Percentiles rank a stretch among this genome's conserved stretches.
Conservation (phyloP, 164 flowering plant genomes). For the Nelumbo lutea region DNA sequence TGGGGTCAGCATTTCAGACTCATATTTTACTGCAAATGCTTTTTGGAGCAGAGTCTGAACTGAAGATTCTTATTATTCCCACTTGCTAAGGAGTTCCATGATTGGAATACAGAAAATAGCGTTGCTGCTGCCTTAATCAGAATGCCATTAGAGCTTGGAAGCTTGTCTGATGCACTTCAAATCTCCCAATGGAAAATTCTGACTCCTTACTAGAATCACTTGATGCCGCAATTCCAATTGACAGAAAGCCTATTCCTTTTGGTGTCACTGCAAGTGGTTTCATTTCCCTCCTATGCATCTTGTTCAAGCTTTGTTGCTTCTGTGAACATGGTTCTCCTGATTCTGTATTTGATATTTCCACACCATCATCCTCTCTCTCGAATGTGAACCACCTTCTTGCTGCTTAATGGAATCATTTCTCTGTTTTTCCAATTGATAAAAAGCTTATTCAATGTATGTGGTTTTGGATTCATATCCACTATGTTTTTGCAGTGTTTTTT, state of each 20-base stretch:
- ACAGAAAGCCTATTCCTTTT: slow-evolving; percentile 46
- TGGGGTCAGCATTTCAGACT: slow-evolving; percentile 22
- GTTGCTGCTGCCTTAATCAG: slow-evolving; percentile 12
- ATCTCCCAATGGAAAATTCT: slow-evolving; percentile 11
- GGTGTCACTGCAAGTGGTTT: slow-evolving; percentile 35
- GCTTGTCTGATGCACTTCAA: slow-evolving; percentile 13
- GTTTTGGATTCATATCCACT: not conserved
- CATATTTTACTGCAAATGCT: slow-evolving; percentile 46
- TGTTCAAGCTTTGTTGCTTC: too few relatives aligned
- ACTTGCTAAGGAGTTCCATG: slow-evolving; percentile 11
- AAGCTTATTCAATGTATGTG: too few relatives aligned
- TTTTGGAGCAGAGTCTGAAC: slow-evolving; percentile 19
- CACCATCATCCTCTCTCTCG: too few relatives aligned
- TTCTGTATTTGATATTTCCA: too few relatives aligned
- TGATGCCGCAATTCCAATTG: slow-evolving; percentile 24
- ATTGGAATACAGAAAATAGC: slow-evolving; percentile 15
- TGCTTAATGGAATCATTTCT: too few relatives aligned
- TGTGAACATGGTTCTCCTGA: too few relatives aligned
- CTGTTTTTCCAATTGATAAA: too few relatives aligned
- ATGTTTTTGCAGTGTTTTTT: slow-evolving; percentile 15
- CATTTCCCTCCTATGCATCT: not conserved
- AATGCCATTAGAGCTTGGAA: slow-evolving; percentile 13
- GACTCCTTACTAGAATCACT: slow-evolving; percentile 11
- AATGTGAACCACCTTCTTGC: too few relatives aligned
- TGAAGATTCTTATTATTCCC: slow-evolving; percentile 12